Base-by-base conservation (phyloP, 768 basidiomycete species). In the Boletus huronensis region DNA sequence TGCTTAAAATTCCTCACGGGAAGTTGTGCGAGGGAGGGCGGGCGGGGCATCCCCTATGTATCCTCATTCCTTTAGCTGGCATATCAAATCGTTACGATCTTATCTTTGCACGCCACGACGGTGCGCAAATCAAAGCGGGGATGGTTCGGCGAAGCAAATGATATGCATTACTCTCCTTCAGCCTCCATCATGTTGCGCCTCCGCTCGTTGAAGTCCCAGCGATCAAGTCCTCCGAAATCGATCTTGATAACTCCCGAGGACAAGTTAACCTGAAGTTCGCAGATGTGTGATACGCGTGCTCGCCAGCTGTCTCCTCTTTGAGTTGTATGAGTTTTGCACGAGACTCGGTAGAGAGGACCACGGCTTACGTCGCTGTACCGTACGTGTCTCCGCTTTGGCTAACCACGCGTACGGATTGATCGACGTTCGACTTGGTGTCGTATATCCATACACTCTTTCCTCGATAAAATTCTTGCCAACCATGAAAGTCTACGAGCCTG, bases 271-370 rank as follows among this genome's bases (percentile, higher is more conserved):
- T 90, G 88, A 35, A 91, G 74, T 68, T 90, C 88, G 55, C 78
- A 80, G 6, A 91, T 80, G 63, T 88, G 87, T 23, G 82, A 74
- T 2, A 78, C 85, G 44, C 83, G 76, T 11, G 85, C 85, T 19
- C 90, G 81, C 88, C 89, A 92, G 60, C 88, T 92, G 63, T 92
- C 90, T 21, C 82, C 90, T 34, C 90, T 92, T 66, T 9, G 31
- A 28, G 29, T 39, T 54, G n/a, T 35, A 57, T 64, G 32, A 53
- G 49, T 45, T 39, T 48, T 16, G 23, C 28, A 17, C 8, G 25
- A 29, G 19, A 21, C 23, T 36, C 28, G 25, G 5, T 31, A 26
- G 19, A 31, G 40, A 45, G 25, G 36, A 23, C 8, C 16, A n/a
- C 8, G 5, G 26, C 85, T 68, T 65, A 89, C 88, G 88, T 88